Evolutionary conservation across 768 basidiomycete species (phyloP), one percentile per base, ranked within the genome.

Genomic region (Cystofilobasidium macerans): DNA sequence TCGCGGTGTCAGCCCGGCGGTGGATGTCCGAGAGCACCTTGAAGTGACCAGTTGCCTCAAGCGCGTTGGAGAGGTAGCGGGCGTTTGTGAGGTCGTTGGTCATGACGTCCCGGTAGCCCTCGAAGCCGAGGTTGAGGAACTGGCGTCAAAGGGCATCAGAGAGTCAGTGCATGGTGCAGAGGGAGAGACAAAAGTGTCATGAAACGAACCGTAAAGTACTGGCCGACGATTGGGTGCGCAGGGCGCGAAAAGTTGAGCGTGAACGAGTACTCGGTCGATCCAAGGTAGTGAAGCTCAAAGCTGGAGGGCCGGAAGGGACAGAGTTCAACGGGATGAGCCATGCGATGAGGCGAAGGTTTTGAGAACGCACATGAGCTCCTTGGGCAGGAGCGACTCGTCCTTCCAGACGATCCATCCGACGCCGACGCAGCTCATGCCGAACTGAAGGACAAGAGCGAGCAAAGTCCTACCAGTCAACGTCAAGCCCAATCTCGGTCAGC

Each of bases 341-440:
- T n/a, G n/a, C n/a, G n/a, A n/a, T n/a, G n/a, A n/a, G n/a, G n/a
- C 72, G 28, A 71, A 74, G 69, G 74, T 22, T 2, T 3, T 5
- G 48, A 30, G 7, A 12, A 51, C 48, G 4, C 24, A 76, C 67
- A 77, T 68, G 54, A 77, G 67, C 36, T 75, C 74, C 28, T 76
- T 72, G 7, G 76, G 76, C 0, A 77, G 67, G 72, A 71, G 76
- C 1, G 69, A 62, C 65, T 73, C 72, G 57, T 63, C 48, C 32
- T 75, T 60, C 71, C 73, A 75, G 56, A 77, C 32, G 0, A 71
- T 71, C 73, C 75, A 77, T 13, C 76, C 75, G 45, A 76, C 70
- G 30, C 75, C 73, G n/a, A 70, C 58, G 35, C 22, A 45, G 40
- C 67, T 63, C 33, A 69, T 51, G 24, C 71, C 71, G 68, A 70